Conservation (phyloP, 1,139 yeast genomes). For the Pichia sp. region DNA sequence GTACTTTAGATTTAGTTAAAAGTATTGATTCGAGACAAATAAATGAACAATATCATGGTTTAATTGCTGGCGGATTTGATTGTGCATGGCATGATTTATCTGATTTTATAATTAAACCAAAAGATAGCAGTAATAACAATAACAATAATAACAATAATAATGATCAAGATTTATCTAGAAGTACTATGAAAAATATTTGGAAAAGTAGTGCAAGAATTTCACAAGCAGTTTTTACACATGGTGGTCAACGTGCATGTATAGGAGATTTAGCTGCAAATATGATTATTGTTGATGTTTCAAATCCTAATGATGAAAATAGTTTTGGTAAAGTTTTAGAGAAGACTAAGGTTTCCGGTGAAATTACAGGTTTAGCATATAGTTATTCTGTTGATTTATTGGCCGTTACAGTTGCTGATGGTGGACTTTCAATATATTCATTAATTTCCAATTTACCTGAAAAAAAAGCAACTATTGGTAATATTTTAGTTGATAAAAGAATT, state of each 20-base stretch:
- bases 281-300: slow-evolving; percentile 42
- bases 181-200: slow-evolving; percentile 24
- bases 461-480: slow-evolving; percentile 19
- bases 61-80: slow-evolving; percentile 30
- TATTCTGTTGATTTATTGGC: slow-evolving; percentile 53
- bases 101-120: slow-evolving; percentile 8
- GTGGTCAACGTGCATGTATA: slow-evolving; percentile 59
- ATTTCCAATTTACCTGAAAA: slow-evolving; percentile 31
- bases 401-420: slow-evolving; percentile 63
- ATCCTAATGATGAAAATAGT: slow-evolving; percentile 25
- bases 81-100: slow-evolving; percentile 30
- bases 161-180: background rate
- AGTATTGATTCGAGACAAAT: slow-evolving; percentile 23
- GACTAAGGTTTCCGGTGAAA: slow-evolving; percentile 42
- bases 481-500: slow-evolving; percentile 23
- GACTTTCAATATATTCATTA: slow-evolving; percentile 57
- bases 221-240: slow-evolving; percentile 59
- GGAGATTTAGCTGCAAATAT: slow-evolving; percentile 76
- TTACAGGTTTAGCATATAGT: slow-evolving; percentile 57
- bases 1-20: slow-evolving; percentile 37
- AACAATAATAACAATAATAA: background rate
- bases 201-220: slow-evolving; percentile 60
- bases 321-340: slow-evolving; percentile 25
- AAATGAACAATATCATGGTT: slow-evolving; percentile 6
- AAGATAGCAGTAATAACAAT: background rate